Evolutionary conservation across 768 basidiomycete genomes (phyloP).

Genomic region (Xerocomellus chrysenteron): DNA sequence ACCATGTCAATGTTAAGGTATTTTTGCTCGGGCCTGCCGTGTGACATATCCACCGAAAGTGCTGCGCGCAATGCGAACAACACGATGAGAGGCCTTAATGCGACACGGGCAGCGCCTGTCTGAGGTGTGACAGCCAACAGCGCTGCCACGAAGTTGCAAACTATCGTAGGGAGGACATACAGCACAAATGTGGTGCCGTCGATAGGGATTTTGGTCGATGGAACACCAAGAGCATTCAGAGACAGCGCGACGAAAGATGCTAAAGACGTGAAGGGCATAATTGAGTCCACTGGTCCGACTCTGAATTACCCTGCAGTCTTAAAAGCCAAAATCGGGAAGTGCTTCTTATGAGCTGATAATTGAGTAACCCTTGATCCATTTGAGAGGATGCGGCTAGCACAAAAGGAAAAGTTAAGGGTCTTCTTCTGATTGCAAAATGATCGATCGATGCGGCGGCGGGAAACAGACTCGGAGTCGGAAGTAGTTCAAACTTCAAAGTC

Average conservation of each 20-base stretch:
- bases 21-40: neutral
- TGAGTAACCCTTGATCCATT: no score
- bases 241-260: no score
- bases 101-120: neutral
- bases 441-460: no score
- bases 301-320: neutral
- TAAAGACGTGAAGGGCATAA: neutral
- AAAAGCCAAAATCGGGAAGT: no score
- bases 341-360: no score
- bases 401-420: no score
- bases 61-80: neutral
- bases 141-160: neutral
- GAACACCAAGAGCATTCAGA: neutral
- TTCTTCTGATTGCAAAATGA: no score
- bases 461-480: no score
- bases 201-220: neutral
- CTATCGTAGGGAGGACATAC: neutral
- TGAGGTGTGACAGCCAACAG: neutral
- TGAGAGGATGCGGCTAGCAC: no score
- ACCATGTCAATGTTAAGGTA: neutral
- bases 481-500: no score
- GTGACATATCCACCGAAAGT: no score
- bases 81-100: neutral
- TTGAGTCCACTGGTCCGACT: neutral
- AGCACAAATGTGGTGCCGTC: neutral